phyloP scores from a whole-genome alignment of 2,329 filamentous ascomycete genomes.

The Aureobasidium subglaciale region DNA sequence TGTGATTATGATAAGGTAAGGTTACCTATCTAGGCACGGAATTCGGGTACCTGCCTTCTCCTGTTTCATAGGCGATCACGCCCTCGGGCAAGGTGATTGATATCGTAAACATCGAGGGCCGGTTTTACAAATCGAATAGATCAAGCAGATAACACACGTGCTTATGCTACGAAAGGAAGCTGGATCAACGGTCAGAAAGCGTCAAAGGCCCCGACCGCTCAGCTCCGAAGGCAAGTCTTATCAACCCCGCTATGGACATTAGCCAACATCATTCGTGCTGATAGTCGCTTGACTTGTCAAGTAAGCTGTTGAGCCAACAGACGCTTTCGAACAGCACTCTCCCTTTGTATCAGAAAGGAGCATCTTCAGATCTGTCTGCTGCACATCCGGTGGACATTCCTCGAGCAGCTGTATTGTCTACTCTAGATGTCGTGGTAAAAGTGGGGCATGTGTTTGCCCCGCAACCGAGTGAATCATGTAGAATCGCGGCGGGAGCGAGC shows the following conservation, averaged over 20 bases:
- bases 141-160: neutral
- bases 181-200: neutral
- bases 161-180: neutral
- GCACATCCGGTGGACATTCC: neutral
- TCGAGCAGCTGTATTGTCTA: neutral
- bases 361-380: neutral
- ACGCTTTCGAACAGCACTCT: too few relatives aligned
- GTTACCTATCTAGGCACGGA: conserved; percentile 8
- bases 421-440: neutral
- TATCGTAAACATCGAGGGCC: neutral
- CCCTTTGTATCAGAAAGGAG: too few relatives aligned
- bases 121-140: neutral
- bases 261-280: neutral
- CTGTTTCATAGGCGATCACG: neutral
- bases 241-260: neutral
- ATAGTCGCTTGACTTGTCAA: neutral
- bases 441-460: neutral
- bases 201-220: neutral
- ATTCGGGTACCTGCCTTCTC: conserved; percentile 2
- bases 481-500: neutral
- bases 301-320: too few relatives aligned
- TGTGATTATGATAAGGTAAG: conserved; percentile 11
- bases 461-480: neutral
- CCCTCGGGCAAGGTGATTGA: neutral
- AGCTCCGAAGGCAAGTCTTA: conserved; percentile 7